A percentile compares a stretch with the other conserved stretches of the same genome.
Conservation (phyloP, 2,329 filamentous ascomycete species). For the Gremmenia infestans region DNA sequence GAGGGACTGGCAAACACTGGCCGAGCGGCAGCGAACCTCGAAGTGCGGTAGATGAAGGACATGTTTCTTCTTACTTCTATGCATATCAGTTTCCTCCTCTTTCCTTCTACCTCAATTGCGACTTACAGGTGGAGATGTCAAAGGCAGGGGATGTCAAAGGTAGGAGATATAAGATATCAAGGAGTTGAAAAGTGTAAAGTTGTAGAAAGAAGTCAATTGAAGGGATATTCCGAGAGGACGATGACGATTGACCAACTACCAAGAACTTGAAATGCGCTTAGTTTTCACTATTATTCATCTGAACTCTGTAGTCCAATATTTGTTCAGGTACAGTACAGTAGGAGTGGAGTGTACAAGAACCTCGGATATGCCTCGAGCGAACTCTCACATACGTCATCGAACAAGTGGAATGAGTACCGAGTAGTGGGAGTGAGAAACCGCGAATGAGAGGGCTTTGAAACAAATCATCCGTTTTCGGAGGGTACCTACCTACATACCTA, state of each 20-base stretch:
- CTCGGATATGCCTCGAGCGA: background rate
- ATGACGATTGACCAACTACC: background rate
- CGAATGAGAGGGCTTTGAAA: no score
- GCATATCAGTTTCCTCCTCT: background rate
- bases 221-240: background rate
- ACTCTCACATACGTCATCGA: background rate
- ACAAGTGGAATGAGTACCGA: no score
- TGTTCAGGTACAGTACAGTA: background rate
- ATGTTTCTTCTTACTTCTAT: slow-evolving; percentile 11
- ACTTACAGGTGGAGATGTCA: background rate
- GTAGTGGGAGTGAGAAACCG: no score
- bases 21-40: slow-evolving; percentile 8
- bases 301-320: background rate
- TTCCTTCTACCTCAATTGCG: background rate
- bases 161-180: no score
- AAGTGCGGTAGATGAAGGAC: slow-evolving; percentile 26
- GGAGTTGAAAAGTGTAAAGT: background rate
- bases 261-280: background rate
- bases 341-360: background rate
- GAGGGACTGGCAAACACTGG: background rate
- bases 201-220: background rate
- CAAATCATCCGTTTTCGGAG: no score
- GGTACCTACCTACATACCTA: no score
- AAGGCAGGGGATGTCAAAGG: no score
- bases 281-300: background rate